Evolutionary conservation across 768 basidiomycete genomes (phyloP).

Genomic region (Suillus paluster): DNA sequence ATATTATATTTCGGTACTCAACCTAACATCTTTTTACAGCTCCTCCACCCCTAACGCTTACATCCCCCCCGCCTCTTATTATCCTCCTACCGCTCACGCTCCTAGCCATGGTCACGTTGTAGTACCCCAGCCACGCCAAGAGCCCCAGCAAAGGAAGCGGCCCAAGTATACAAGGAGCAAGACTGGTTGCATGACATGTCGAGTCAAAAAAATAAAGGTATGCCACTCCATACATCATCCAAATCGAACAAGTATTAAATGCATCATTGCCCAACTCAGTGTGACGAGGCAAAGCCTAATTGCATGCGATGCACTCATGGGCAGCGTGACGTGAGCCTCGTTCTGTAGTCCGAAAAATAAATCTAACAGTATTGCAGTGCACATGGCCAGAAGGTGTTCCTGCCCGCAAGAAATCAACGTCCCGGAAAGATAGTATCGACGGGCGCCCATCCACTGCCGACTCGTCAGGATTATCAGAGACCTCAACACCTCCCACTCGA

Average conservation of each 20-base stretch:
- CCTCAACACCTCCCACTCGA: conserved; percentile 73
- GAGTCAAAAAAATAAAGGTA: conserved; percentile 94
- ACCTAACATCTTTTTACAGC: conserved; percentile 33
- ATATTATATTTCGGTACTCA: conserved; percentile 2
- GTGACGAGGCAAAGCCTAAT: conserved; percentile 88
- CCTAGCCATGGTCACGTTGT: conserved; percentile 50
- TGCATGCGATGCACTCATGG: conserved; percentile 88
- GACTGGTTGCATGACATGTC: conserved; percentile 92
- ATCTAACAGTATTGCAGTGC: conserved; percentile 51
- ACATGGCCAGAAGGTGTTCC: conserved; percentile 86
- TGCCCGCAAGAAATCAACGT: conserved; percentile 64
- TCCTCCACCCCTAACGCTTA: conserved; percentile 45
- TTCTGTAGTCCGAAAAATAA: conserved; percentile 6
- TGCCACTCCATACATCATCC: conserved; percentile 23
- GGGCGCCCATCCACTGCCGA: conserved; percentile 76
- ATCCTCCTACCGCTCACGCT: conserved; percentile 32
- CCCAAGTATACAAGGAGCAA: conserved; percentile 95
- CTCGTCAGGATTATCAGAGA: conserved; percentile 72
- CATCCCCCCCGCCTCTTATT: conserved; percentile 46
- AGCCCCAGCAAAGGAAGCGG: conserved; percentile 68
- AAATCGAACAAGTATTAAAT: neutral
- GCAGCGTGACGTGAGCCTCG: conserved; percentile 69
- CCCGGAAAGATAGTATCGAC: conserved; percentile 62
- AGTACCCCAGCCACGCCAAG: conserved; percentile 52
- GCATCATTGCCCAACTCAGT: conserved; percentile 47